Base-by-base conservation (phyloP, 352 stramenopile species). In the Phytophthora cactorum region DNA sequence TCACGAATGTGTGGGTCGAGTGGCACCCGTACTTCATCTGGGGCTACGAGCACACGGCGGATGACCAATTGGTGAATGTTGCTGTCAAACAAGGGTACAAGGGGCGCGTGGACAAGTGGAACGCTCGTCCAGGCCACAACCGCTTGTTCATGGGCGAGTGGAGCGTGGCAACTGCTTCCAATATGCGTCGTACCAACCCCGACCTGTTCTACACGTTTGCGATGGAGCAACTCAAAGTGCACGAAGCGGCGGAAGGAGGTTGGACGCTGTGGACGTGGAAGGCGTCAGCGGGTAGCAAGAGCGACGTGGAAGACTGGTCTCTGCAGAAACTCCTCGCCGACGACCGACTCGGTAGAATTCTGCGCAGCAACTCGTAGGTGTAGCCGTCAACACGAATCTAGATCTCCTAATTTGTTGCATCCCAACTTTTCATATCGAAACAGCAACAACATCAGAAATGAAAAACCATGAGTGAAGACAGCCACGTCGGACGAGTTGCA, bases 21-120 rank as follows among this genome's bases (percentile, higher is more conserved):
- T 94, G 84, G 84, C 86, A 94, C 54, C 81, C 68, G 39, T 94
- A 94, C 71, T 92, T 92, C 47, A 70, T 94, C 9, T 94, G 84
- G 88, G 86, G 88, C 47, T 93, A 82, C 57, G 81, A 93, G 54
- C 55, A 88, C 22, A 72, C 70, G 6, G 67, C 76, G 36, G 82
- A 85, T 38, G 64, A 78, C 6, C 60, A 89, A 14, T 41, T 93
- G 15, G 63, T 92, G 46, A 75, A 50, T 28, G 51, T 68, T 10
- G 61, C 75, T n/a, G 52, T 78, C 5, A 70, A 68, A 31, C 62
- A 78, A 60, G 41, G 76, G 39, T 79, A 76, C 59, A 73, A 71
- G 28, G 59, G 22, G 14, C 61, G 55, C 5, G 59, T 83, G 39
- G 61, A 53, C 54, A 68, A 73, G 58, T 81, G 72, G 75, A 83